Conservation (phyloP, 2,329 filamentous ascomycete genomes). For the Pestalotiopsis sp. region DNA sequence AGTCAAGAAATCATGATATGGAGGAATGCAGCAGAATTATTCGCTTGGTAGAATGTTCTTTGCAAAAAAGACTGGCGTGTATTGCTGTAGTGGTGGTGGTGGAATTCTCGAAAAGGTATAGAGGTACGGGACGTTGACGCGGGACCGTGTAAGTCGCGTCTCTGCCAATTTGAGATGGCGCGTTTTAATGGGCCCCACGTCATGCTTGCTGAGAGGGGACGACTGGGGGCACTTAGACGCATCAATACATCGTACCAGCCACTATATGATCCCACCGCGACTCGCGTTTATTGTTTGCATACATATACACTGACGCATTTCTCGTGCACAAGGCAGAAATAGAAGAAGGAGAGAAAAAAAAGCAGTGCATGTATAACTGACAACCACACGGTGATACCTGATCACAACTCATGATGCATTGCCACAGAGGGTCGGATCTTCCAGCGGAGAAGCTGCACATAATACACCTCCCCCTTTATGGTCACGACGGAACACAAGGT, state of each 20-base stretch:
- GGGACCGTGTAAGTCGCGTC: constrained; percentile 17
- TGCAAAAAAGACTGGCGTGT: constrained; percentile 10
- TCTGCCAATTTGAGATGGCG: not conserved
- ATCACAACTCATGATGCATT: too few species aligned
- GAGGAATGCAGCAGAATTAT: not conserved
- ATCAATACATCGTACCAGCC: not conserved
- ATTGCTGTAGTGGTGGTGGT: constrained; percentile 11
- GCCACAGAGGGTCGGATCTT: too few species aligned
- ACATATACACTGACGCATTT: too few species aligned
- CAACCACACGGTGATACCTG: too few species aligned
- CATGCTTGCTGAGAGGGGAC: not conserved
- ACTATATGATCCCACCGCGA: too few species aligned
- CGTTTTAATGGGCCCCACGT: constrained; percentile 14
- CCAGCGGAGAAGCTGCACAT: not conserved
- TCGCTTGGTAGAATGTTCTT: constrained; percentile 7
- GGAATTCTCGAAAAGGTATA: constrained; percentile 10
- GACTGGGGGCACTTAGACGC: not conserved
- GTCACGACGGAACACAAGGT: not conserved
- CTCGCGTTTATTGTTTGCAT: too few species aligned
- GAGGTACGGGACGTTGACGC: constrained; percentile 7
- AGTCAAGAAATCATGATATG: constrained; percentile 22
- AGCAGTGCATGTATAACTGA: too few species aligned
- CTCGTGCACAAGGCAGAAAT: too few species aligned
- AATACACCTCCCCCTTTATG: not conserved
- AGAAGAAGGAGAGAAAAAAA: too few species aligned